Conservation (phyloP, 768 basidiomycete species). For the Austroboletus eburneus region DNA sequence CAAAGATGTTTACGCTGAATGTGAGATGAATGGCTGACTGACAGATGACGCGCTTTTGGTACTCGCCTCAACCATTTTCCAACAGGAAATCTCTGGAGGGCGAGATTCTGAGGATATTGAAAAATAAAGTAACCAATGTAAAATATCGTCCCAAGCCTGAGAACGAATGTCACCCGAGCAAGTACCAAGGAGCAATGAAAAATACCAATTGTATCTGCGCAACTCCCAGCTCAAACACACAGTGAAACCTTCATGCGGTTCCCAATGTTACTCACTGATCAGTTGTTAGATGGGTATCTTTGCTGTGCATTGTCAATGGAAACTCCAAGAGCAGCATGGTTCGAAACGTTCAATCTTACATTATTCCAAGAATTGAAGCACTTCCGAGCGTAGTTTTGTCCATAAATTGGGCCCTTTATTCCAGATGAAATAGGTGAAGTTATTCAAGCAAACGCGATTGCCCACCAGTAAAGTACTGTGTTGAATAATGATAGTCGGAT, state of each 20-base stretch:
- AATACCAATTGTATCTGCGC: conserved; percentile 65
- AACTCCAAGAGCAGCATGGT: neutral
- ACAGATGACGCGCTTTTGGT: neutral
- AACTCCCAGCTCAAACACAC: neutral
- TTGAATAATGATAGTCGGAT: neutral
- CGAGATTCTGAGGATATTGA: conserved; percentile 72
- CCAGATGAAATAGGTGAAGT: neutral
- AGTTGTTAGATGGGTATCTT: conserved; percentile 57
- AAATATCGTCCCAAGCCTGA: conserved; percentile 72
- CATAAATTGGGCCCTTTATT: conserved; percentile 65
- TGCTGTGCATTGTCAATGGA: conserved; percentile 32
- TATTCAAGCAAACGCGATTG: neutral
- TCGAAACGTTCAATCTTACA: conserved; percentile 35
- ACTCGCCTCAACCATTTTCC: conserved; percentile 77
- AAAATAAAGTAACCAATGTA: conserved; percentile 68
- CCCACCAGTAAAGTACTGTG: conserved; percentile 53
- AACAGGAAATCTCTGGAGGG: conserved; percentile 68
- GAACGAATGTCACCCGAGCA: too few species aligned
- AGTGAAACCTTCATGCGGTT: neutral
- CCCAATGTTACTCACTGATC: conserved; percentile 50
- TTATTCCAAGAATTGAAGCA: conserved; percentile 66
- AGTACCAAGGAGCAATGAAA: too few species aligned
- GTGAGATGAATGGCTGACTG: neutral
- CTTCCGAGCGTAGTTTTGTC: conserved; percentile 71
- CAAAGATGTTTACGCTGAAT: conserved; percentile 57